A percentile compares a stretch with the other conserved stretches of the same genome.
Evolutionary conservation across 1,284 basidiomycete species (phyloP).

Genomic region (Cutaneotrichosporon dermatis): DNA sequence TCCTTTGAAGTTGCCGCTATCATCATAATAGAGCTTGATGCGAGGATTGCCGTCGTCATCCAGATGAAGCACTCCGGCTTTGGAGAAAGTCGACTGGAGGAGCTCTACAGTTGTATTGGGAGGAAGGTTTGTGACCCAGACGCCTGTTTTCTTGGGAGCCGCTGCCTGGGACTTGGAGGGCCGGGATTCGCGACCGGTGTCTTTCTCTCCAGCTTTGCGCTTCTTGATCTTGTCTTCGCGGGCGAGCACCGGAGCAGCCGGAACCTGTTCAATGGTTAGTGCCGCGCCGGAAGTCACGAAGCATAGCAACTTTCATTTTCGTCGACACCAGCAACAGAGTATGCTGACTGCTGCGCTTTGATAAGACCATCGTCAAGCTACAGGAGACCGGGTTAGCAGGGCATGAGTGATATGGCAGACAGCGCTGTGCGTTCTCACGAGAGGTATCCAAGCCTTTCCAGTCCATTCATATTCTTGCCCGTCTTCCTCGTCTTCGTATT

Average conservation of each 20-base stretch:
- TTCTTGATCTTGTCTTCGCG: constrained; percentile 60
- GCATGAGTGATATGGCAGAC: not conserved
- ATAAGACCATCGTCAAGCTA: constrained; percentile 76
- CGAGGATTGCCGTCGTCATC: constrained; percentile 81
- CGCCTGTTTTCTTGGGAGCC: constrained; percentile 70
- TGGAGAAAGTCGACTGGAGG: constrained; percentile 74
- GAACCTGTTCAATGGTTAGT: constrained; percentile 55
- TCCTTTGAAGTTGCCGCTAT: constrained; percentile 83
- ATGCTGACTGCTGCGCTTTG: constrained; percentile 84
- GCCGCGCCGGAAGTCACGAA: not conserved
- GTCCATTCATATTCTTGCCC: constrained; percentile 82
- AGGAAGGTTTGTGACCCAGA: constrained; percentile 86
- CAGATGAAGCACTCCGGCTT: constrained; percentile 87
- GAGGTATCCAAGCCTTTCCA: constrained; percentile 71
- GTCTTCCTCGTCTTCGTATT: constrained; percentile 75
- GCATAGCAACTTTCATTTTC: constrained; percentile 63
- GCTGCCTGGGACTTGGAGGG: constrained; percentile 49
- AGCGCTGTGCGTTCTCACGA: constrained; percentile 56
- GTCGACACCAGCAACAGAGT: constrained; percentile 82
- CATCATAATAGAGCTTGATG: constrained; percentile 88
- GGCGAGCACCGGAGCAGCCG: constrained; percentile 73
- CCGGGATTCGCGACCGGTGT: constrained; percentile 50
- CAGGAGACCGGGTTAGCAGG: not conserved
- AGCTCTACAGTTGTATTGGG: constrained; percentile 69
- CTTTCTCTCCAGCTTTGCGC: constrained; percentile 50